Evolutionary conservation across 2,329 filamentous ascomycete species (phyloP), one percentile per base, ranked within the genome.

Genomic region (Colletotrichum sp.): DNA sequence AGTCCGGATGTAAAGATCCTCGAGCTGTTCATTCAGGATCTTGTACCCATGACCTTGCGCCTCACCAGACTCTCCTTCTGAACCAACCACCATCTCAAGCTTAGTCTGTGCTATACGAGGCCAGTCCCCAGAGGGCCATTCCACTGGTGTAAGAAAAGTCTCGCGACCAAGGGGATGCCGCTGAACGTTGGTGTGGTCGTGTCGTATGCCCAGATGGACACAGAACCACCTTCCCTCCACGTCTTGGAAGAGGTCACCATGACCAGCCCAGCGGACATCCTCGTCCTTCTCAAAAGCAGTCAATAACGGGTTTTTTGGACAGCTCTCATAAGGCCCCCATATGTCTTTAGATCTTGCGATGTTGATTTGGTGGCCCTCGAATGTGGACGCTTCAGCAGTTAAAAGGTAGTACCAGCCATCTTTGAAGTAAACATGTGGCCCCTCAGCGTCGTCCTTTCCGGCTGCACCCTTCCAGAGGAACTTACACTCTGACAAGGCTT

Each of bases 331-430:
- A 0, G 59, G 28, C 9, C 80, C 80, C 80, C 80, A 81, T 9
- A 81, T 78, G 30, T 77, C 72, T 24, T 72, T 62, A 1, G 80
- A 79, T 28, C 79, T 69, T 18, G 78, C 76, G 12, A 80, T 78
- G 8, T 71, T 78, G 12, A 81, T 69, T 78, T 80, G 79, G 62
- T 81, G 80, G 34, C 79, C 77, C 26, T 79, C 80, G 62, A 78
- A 77, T 9, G 85, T 86, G 5, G 85, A 85, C 0, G 85, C 85
- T 70, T 87, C 85, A 1, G 85, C 83, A 3, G 84, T 85, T 26
- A 87, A 80, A 7, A 87, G 80, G 74, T 86, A 87, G 72, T 83
- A 87, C 52, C 83, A 86, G 8, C 59, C 28, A n/a, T 62, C 59
- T 2, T n/a, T 62, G 26, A 32, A 62, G 26, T 62, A 32, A 18